Evolutionary conservation across 1,284 basidiomycete genomes (phyloP), one percentile per base, ranked within the genome.

Genomic region (Rhodotorula sp.): DNA sequence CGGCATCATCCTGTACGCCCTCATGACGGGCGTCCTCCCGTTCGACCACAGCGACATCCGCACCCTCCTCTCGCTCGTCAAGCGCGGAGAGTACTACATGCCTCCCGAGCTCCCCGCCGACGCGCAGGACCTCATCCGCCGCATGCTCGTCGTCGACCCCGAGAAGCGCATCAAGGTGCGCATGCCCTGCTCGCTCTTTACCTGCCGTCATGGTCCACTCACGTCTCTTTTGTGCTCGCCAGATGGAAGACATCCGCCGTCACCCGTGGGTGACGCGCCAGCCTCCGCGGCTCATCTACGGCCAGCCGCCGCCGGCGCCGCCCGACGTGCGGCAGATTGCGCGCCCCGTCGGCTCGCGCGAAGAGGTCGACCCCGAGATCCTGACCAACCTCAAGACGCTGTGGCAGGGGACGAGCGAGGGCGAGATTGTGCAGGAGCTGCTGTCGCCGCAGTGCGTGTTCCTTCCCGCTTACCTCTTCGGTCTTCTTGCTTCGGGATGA

Each of bases 1-100:
- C 80, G 97, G 97, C 69, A 90, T 99, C 81, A 96, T 98, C 77
- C 87, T 99, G 65, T 96, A 91, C 78, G 94, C 93, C 19, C 85
- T 99, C 21, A 86, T 99, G 42, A 90, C 89, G n/a, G 96, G 94
- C 9, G 86, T 88, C 52, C 85, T 99, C 53, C 97, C 97, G 5
- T 99, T 99, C 80, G 95, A 99, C 81, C 91, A 96, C 79, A 88
- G 91, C 70, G 83, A 92, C 80, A 87, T 93, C 67, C 86, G 86
- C 34, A 83, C 85, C 23, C 85, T 99, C 27, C 85, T 97, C 55
- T 87, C 89, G 76, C 93, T 93, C 82, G 92, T 99, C 74, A 89
- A 90, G 77, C 79, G 86, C n/a, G 95, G 92, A 46, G 85, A 85
- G 60, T 97, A 90, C 80, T 86, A 86, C 54, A 93, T 97, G 87